Conservation (phyloP, 2,329 filamentous ascomycete species). For the Dactylellina haptotyla region DNA sequence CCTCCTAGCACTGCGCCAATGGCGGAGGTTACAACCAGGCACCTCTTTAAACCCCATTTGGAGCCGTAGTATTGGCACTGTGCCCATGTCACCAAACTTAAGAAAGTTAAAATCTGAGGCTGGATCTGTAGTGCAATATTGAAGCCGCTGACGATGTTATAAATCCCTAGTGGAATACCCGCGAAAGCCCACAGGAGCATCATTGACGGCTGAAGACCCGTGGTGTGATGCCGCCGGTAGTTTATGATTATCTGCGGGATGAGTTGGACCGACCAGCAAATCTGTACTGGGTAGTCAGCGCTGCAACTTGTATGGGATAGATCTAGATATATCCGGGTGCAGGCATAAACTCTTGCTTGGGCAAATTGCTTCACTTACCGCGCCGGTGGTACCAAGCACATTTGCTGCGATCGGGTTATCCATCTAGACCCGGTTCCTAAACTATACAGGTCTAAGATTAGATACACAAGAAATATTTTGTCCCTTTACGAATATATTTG, state of each 20-base stretch:
- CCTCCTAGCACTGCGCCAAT: slow-evolving; percentile 70
- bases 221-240: slow-evolving; percentile 72
- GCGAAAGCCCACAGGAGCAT: slow-evolving; percentile 77
- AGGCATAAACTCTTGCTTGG: too few species aligned
- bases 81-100: slow-evolving; percentile 64
- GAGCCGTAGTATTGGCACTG: slow-evolving; percentile 66
- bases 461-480: too few species aligned
- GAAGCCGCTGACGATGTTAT: slow-evolving; percentile 64
- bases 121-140: slow-evolving; percentile 64
- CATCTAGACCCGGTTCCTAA: slow-evolving; percentile 63
- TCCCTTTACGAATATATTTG: too few species aligned
- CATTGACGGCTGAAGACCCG: slow-evolving; percentile 74
- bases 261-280: slow-evolving; percentile 76
- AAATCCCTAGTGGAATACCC: slow-evolving; percentile 72
- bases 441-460: too few species aligned
- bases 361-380: slow-evolving; percentile 64
- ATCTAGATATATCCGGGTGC: too few species aligned
- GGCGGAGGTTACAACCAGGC: slow-evolving; percentile 65
- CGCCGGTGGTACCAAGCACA: slow-evolving; percentile 70
- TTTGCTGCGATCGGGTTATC: slow-evolving; percentile 69
- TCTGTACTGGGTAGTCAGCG: slow-evolving; percentile 53
- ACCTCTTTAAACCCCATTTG: slow-evolving; percentile 67
- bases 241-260: slow-evolving; percentile 77
- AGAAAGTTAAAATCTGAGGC: slow-evolving; percentile 63
- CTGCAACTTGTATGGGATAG: background rate